These are phyloP conservation scores for Vaucheria bursata DNA, from an alignment of 352 stramenopile genomes.

Conservation along the genomic window DNA sequence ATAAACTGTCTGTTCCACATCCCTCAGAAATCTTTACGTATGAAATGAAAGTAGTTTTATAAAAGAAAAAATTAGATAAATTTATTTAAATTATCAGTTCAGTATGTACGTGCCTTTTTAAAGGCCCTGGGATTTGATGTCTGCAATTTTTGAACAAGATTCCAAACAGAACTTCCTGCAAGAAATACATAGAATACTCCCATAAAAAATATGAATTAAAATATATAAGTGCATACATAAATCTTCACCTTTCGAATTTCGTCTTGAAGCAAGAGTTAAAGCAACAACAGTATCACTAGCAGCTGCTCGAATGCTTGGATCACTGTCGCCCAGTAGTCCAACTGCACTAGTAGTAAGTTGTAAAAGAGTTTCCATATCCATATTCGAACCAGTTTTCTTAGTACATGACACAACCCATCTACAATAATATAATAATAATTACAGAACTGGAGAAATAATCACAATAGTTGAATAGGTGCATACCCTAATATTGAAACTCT, in stretches of 20 bases:
- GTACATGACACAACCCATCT: constrained; percentile 30
- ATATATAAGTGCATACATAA: neutral
- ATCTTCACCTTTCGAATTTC: neutral
- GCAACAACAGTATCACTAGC: constrained; percentile 10
- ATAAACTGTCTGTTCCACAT: too few relatives aligned
- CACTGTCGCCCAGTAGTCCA: constrained; percentile 32
- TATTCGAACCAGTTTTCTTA: constrained; percentile 13
- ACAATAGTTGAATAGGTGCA: neutral
- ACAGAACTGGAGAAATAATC: neutral
- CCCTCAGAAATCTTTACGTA: too few relatives aligned
- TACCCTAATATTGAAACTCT: constrained; percentile 32
- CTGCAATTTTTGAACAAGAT: constrained; percentile 30
- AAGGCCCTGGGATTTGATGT: constrained; percentile 29
- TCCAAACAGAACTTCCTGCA: constrained; percentile 24
- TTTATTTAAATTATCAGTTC: too few relatives aligned
- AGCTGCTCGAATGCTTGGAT: constrained; percentile 34
- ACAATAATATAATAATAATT: neutral
- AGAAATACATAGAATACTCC: neutral
- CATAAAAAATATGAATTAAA: neutral
- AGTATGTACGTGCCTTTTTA: too few relatives aligned
- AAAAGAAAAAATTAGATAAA: too few relatives aligned
- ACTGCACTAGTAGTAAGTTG: constrained; percentile 11
- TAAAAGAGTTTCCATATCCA: constrained; percentile 28
- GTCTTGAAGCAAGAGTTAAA: constrained; percentile 24
- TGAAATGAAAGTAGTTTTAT: too few relatives aligned